Percentiles rank a stretch among this genome's conserved stretches.
phyloP scores from a whole-genome alignment of 2,329 filamentous ascomycete genomes.

The Cercospora canescens region DNA sequence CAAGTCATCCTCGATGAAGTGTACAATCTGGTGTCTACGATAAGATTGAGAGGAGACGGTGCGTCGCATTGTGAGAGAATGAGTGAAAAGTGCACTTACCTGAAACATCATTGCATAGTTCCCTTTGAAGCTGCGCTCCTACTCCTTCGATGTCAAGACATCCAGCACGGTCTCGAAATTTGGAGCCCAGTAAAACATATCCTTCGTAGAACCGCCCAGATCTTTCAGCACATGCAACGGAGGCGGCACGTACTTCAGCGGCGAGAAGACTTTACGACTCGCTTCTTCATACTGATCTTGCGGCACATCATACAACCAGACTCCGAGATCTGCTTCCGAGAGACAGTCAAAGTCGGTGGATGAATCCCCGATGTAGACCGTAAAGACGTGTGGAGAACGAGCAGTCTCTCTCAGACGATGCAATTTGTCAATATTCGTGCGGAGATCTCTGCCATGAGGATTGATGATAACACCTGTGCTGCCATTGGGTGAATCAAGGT shows the following conservation, averaged over 20 bases:
- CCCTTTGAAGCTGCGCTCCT: neutral
- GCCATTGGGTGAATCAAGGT: conserved; percentile 26
- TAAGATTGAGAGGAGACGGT: too few relatives aligned
- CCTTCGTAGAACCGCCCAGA: neutral
- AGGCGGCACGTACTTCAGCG: conserved; percentile 23
- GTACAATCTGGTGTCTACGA: neutral
- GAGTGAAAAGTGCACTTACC: neutral
- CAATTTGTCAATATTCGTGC: conserved; percentile 46
- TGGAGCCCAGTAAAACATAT: conserved; percentile 22
- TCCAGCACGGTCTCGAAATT: conserved; percentile 13
- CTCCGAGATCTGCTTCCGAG: conserved; percentile 46
- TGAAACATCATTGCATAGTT: neutral
- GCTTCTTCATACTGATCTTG: conserved; percentile 13
- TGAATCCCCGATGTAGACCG: conserved; percentile 51
- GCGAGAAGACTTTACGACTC: conserved; percentile 25
- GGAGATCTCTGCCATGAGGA: conserved; percentile 29
- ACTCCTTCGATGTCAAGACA: neutral
- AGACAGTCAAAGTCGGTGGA: conserved; percentile 50
- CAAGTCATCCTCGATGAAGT: neutral
- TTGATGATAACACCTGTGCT: conserved; percentile 33
- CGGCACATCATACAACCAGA: conserved; percentile 37
- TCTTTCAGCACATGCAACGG: neutral
- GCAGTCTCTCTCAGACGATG: conserved; percentile 23
- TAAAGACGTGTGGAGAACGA: conserved; percentile 8
- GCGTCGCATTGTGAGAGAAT: too few relatives aligned